These are phyloP conservation scores for Boeremia lycopersici DNA, from an alignment of 2,329 filamentous ascomycete genomes.

Conservation along the genomic window DNA sequence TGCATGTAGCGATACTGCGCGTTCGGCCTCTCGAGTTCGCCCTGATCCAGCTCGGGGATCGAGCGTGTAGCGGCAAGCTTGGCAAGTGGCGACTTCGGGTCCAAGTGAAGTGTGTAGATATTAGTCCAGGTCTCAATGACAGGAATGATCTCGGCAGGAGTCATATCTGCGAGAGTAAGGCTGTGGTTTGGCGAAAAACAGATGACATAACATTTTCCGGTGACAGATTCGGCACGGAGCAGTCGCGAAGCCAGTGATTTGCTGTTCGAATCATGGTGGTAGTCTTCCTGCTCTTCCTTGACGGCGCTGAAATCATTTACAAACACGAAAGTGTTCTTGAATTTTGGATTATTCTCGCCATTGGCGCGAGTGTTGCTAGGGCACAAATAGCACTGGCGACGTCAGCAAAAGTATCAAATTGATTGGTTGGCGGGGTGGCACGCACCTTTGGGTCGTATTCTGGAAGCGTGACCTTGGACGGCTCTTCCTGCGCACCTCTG, in stretches of 20 bases:
- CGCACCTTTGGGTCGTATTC: constrained; percentile 72
- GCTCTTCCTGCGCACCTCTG: constrained; percentile 56
- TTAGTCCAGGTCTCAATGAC: constrained; percentile 90
- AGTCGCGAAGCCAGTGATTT: constrained; percentile 72
- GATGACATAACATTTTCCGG: constrained; percentile 94
- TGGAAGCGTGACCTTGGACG: constrained; percentile 61
- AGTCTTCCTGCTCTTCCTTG: constrained; percentile 88
- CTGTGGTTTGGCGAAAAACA: constrained; percentile 93
- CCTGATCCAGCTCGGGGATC: constrained; percentile 54
- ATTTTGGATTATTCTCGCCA: constrained; percentile 84
- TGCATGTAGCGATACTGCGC: constrained; percentile 96
- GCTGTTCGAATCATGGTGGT: constrained; percentile 60
- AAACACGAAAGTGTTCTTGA: constrained; percentile 87
- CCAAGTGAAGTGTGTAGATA: constrained; percentile 83
- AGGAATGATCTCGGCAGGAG: constrained; percentile 74
- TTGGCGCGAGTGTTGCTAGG: constrained; percentile 88
- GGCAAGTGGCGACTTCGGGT: constrained; percentile 70
- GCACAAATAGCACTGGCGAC: constrained; percentile 82
- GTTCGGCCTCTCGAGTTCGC: constrained; percentile 59
- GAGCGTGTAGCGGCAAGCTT: constrained; percentile 54
- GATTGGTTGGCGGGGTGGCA: constrained; percentile 5
- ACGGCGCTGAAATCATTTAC: constrained; percentile 98
- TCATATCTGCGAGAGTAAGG: constrained; percentile 89
- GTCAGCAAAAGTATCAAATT: constrained; percentile 24
- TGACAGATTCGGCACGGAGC: constrained; percentile 82